phyloP scores from a whole-genome alignment of 192 early-diverging fungal species.

The Lobosporangium transversale region DNA sequence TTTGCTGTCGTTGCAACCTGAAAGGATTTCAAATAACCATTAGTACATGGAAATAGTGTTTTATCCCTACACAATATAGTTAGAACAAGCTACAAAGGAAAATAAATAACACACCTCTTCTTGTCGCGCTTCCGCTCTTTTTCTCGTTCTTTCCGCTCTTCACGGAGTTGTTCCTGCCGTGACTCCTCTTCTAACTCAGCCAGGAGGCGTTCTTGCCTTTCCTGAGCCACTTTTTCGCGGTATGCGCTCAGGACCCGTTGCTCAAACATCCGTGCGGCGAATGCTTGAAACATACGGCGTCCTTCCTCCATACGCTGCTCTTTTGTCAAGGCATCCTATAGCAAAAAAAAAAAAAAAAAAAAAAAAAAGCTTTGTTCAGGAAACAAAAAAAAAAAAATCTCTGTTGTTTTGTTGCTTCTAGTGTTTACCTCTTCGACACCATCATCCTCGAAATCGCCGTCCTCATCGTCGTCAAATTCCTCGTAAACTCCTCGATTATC shows the following conservation, averaged over 20 bases:
- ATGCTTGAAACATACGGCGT: constrained; percentile 93
- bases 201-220: constrained; percentile 87
- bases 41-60: not conserved
- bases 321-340: constrained; percentile 78
- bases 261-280: constrained; percentile 97
- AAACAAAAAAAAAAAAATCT: constrained; percentile 3
- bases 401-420: not conserved
- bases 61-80: not conserved
- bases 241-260: constrained; percentile 94
- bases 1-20: constrained; percentile 77
- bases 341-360: not conserved
- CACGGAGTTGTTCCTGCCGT: constrained; percentile 66
- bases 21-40: too few species aligned
- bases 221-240: constrained; percentile 92
- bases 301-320: constrained; percentile 94
- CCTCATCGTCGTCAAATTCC: constrained; percentile 66
- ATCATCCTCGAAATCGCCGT: constrained; percentile 73
- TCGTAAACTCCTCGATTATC: constrained; percentile 61
- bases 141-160: constrained; percentile 66
- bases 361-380: not conserved
- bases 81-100: not conserved
- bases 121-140: constrained; percentile 81
- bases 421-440: constrained; percentile 60
- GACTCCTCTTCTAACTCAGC: constrained; percentile 91
- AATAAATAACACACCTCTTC: constrained; percentile 65